These are phyloP conservation scores for Coemansia sp. DNA, from an alignment of 192 early-diverging fungal genomes.

Conservation along the genomic window DNA sequence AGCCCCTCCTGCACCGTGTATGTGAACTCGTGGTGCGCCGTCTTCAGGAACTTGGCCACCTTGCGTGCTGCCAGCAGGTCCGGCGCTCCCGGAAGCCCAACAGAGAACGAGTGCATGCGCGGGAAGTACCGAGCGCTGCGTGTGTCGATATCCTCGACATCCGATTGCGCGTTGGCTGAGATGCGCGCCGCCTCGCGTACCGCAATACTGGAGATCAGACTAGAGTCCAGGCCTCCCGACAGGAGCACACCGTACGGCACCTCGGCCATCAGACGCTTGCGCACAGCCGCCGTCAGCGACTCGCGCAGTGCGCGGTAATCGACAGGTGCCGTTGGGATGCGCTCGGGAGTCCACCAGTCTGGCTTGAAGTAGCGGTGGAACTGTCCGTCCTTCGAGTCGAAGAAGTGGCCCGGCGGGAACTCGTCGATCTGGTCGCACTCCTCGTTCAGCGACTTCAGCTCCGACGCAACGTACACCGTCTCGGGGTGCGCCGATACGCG, in stretches of 20 bases:
- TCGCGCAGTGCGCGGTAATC: conserved; percentile 74
- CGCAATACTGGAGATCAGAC: conserved; percentile 93
- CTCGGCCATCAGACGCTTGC: conserved; percentile 97
- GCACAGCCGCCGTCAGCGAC: conserved; percentile 82
- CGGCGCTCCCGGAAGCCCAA: conserved; percentile 91
- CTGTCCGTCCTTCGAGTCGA: conserved; percentile 74
- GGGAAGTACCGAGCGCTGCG: conserved; percentile 76
- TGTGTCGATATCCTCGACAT: conserved; percentile 63
- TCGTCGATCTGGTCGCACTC: conserved; percentile 97
- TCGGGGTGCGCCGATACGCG: conserved; percentile 79
- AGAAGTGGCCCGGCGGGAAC: conserved; percentile 97
- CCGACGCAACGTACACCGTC: conserved; percentile 90
- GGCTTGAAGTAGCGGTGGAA: conserved; percentile 90
- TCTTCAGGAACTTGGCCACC: conserved; percentile 89
- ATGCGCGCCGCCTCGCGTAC: conserved; percentile 78
- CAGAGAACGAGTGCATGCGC: conserved; percentile 95
- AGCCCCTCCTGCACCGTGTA: conserved; percentile 98
- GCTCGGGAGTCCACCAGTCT: conserved; percentile 74
- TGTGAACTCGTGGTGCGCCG: conserved; percentile 94
- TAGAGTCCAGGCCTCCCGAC: conserved; percentile 93
- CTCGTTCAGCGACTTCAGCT: conserved; percentile 95
- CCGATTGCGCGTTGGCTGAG: conserved; percentile 52
- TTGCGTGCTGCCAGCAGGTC: conserved; percentile 88
- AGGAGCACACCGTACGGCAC: conserved; percentile 98
- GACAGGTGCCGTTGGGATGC: conserved; percentile 38